Percentiles rank a stretch among this genome's conserved stretches.
These are phyloP conservation scores for Neofusicoccum parvum DNA, from an alignment of 2,329 filamentous ascomycete species.

Conservation along the genomic window DNA sequence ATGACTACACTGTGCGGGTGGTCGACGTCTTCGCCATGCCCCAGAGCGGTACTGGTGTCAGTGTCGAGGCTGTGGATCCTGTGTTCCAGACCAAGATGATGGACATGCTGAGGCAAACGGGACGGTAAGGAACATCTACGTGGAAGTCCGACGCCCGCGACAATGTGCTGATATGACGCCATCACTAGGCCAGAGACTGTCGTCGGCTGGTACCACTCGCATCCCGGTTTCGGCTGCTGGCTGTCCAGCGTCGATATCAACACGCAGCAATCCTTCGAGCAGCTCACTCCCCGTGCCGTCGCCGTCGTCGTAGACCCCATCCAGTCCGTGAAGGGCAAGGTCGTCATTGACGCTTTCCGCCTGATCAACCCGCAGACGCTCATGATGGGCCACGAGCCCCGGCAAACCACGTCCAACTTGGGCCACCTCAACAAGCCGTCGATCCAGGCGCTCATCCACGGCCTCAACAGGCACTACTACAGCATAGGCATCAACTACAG, in stretches of 20 bases:
- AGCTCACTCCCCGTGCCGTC: slow-evolving; percentile 93
- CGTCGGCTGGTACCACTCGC: slow-evolving; percentile 99
- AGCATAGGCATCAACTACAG: slow-evolving; percentile 98
- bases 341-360: slow-evolving; percentile 98
- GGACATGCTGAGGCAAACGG: slow-evolving; percentile 98
- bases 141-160: not conserved
- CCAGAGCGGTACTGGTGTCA: slow-evolving; percentile 96
- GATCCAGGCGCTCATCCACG: slow-evolving; percentile 98
- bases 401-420: slow-evolving; percentile 96
- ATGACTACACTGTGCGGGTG: slow-evolving; percentile 97
- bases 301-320: slow-evolving; percentile 98
- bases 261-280: slow-evolving; percentile 99
- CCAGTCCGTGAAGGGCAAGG: slow-evolving; percentile 98
- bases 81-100: slow-evolving; percentile 99
- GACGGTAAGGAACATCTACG: slow-evolving; percentile 63
- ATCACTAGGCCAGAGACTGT: slow-evolving; percentile 81
- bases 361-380: slow-evolving; percentile 97
- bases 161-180: not conserved
- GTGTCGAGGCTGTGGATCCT: slow-evolving; percentile 95
- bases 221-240: slow-evolving; percentile 99
- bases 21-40: slow-evolving; percentile 99
- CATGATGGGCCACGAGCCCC: slow-evolving; percentile 96
- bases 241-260: slow-evolving; percentile 99
- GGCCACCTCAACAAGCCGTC: slow-evolving; percentile 98
- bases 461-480: slow-evolving; percentile 98